phyloP scores from a whole-genome alignment of 2,329 filamentous ascomycete genomes.

The Talaromyces piceae region DNA sequence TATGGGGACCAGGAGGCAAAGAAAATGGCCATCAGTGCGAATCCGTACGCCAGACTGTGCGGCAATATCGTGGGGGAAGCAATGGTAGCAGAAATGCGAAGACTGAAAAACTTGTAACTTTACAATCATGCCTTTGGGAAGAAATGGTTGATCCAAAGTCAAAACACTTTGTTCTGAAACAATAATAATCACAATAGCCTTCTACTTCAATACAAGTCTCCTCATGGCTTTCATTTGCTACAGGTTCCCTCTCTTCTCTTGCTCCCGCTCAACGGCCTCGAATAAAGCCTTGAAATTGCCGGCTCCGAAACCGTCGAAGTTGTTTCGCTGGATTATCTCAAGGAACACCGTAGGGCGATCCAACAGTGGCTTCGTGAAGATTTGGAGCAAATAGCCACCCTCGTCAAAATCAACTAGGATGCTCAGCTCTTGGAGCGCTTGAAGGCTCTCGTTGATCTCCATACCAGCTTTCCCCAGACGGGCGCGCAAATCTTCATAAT shows the following conservation, averaged over 20 bases:
- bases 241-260: conserved; percentile 73
- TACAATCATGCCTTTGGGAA: not conserved
- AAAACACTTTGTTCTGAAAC: too few relatives aligned
- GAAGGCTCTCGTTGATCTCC: conserved; percentile 66
- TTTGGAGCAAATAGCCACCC: conserved; percentile 66
- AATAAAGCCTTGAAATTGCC: conserved; percentile 92
- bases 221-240: conserved; percentile 32
- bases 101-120: not conserved
- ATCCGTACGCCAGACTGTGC: conserved; percentile 4
- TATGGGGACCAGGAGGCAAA: conserved; percentile 5
- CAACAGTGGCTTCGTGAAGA: conserved; percentile 76
- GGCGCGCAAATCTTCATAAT: conserved; percentile 70
- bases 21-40: conserved; percentile 4
- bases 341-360: conserved; percentile 90
- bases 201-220: not conserved
- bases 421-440: conserved; percentile 62
- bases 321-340: conserved; percentile 52
- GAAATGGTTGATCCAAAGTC: not conserved
- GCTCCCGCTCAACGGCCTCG: conserved; percentile 86
- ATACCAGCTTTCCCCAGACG: conserved; percentile 42
- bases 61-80: conserved; percentile 4
- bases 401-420: conserved; percentile 92
- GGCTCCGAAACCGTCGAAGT: conserved; percentile 82
- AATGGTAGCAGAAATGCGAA: conserved; percentile 1
- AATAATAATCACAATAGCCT: too few relatives aligned